Evolutionary conservation across 2,329 filamentous ascomycete genomes (phyloP).

Genomic region (Penicillium sp.): DNA sequence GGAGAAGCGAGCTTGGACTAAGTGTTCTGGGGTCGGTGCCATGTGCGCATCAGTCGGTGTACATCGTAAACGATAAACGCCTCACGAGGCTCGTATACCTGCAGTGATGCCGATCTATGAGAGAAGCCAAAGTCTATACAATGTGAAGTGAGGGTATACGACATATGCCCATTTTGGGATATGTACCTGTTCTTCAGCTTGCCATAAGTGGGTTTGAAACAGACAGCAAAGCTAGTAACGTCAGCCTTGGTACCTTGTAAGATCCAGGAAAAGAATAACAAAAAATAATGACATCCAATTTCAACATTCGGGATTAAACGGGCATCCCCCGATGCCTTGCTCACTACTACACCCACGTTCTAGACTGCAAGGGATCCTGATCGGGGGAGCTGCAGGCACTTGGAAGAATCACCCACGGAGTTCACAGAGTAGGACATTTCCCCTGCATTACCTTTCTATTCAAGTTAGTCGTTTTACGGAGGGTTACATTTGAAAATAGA

Average conservation of each 20-base stretch:
- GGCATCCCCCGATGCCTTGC: constrained; percentile 8
- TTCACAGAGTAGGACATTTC: not conserved
- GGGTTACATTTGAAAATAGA: constrained; percentile 8
- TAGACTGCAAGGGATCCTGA: constrained; percentile 14
- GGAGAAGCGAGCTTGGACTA: constrained; percentile 2
- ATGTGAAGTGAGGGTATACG: not conserved
- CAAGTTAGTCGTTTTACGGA: not conserved
- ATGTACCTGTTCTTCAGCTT: constrained; percentile 5
- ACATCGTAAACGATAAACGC: not conserved
- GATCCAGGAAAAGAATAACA: not conserved
- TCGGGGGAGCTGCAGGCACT: constrained; percentile 15
- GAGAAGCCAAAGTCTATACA: not conserved
- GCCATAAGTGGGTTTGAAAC: not conserved
- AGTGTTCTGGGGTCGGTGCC: constrained; percentile 11
- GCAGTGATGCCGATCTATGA: constrained; percentile 4
- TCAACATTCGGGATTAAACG: not conserved
- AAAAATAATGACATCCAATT: not conserved
- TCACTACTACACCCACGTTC: constrained; percentile 18
- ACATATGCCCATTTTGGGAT: not conserved
- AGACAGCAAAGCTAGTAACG: not conserved
- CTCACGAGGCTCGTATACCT: constrained; percentile 6
- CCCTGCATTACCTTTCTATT: constrained; percentile 4
- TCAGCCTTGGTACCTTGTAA: not conserved
- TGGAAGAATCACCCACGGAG: not conserved
- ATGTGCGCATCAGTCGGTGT: constrained; percentile 26